Evolutionary conservation across 1,139 yeast species (phyloP), one percentile per base, ranked within the genome.

Genomic region (Zygoascus meyerae): DNA sequence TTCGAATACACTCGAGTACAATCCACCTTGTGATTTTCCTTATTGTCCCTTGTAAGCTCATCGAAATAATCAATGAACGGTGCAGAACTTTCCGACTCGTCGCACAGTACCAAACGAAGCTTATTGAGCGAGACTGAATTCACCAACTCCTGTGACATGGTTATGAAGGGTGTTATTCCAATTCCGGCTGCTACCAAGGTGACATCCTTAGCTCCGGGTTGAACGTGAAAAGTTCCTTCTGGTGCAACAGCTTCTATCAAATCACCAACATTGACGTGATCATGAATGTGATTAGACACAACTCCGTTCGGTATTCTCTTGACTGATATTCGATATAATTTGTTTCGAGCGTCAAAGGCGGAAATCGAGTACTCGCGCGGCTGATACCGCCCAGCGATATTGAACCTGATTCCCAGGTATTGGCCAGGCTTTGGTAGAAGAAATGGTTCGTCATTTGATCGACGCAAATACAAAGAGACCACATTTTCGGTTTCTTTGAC

Each of bases 81-180:
- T 42, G 49, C 52, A 35, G 46, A 35, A 31, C 48, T 49, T 21
- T 46, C 42, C 6, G 47, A 39, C 11, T 50, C 48, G 31, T 52
- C 58, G 32, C 60, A 56, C 38, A 58, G 58, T 10, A 58, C 50
- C 33, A 58, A 48, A 11, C 53, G 50, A 7, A 54, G 55, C 29
- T 35, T 35, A 2, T 17, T 26, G 14, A 16, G 48, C 47, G 14
- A 43, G 17, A 17, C 42, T 48, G 21, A 47, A 47, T 26, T 31
- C 9, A 33, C 37, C 17, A 15, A 72, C 72, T 14, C 64, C 56
- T 75, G 75, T 29, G 74, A 58, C 60, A 80, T 75, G 8, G 83
- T 66, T 41, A 79, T 58, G 46, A 79, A 54, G 34, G 89, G 87
- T 1, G 89, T 82, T 49, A 80, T 75, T 52, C 87, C 89, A 52